Evolutionary conservation across 352 stramenopile genomes (phyloP), one percentile per base, ranked within the genome.

Genomic region (Aphanomyces cochlioides): DNA sequence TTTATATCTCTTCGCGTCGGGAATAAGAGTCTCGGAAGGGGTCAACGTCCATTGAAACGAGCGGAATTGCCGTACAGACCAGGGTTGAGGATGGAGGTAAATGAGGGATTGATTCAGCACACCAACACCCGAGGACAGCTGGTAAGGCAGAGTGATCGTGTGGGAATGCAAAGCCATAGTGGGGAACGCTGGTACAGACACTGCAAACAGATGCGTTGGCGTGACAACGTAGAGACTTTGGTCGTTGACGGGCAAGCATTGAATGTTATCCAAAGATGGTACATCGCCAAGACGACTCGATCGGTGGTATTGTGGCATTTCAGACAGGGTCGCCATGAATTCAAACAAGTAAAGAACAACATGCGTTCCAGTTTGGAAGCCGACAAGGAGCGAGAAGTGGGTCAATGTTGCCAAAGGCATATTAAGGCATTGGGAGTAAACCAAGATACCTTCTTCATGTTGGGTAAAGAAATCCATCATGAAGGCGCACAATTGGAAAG

Each of bases 281-380:
- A 12, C 47, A 19, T n/a, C 12, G 8, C 64, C 48, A 21, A 70
- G 19, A 21, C 64, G 64, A 10, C 28, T 3, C 40, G 43, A 70
- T 4, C 64, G 64, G 38, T 40, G 54, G 39, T 61, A 70, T 41
- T 61, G 64, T 10, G 64, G 64, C 38, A 38, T 48, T 17, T 70
- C 64, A 17, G 64, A 21, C 36, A 70, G 36, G 12, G 64, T 63
- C 48, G 64, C 64, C 3, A 38, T 54, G 40, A 70, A 70, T 40
- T 70, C 64, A 47, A 70, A 70, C 8, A 70, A 37, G 54, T 70
- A 70, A 7, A 70, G 47, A 19, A 70, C 47, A 43, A 70, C 64
- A 21, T 37, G 10, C 4, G 64, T 45, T 8, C 43, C 64, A n/a
- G 64, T 56, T 47, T 70, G 64, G 47, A 70, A 70, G 64, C 64